Percentiles rank a stretch among this genome's conserved stretches.
Conservation (phyloP, 352 stramenopile species). For the Globisporangium rhizosaccharum region DNA sequence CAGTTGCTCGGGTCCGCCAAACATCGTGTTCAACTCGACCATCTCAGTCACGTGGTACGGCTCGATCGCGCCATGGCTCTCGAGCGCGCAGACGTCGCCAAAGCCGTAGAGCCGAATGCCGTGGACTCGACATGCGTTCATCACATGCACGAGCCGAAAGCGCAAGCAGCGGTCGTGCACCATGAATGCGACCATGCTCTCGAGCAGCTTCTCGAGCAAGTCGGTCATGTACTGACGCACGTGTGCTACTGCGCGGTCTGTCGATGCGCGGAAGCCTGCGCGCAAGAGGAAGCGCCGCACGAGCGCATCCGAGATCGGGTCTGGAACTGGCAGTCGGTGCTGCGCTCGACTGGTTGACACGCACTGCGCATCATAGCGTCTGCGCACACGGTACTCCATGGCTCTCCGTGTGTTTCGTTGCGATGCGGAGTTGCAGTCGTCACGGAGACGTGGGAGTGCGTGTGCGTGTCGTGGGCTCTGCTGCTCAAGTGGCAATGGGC, state of each 20-base stretch:
- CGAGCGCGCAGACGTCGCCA: conserved; percentile 64
- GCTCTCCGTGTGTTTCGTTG: neutral
- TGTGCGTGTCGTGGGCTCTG: neutral
- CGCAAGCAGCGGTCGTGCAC: conserved; percentile 33
- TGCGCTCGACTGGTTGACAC: neutral
- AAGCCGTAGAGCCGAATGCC: conserved; percentile 77
- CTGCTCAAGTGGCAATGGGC: neutral
- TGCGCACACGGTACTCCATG: conserved; percentile 46
- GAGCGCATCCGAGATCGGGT: conserved; percentile 30
- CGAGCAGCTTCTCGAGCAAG: conserved; percentile 53
- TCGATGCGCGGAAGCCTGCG: conserved; percentile 56
- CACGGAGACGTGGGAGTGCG: neutral
- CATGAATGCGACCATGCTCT: conserved; percentile 44
- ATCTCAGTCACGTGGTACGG: conserved; percentile 68
- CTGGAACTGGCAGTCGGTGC: too few relatives aligned
- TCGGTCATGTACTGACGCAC: conserved; percentile 42
- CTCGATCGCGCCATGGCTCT: conserved; percentile 14
- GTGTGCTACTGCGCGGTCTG: conserved; percentile 23
- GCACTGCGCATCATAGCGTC: conserved; percentile 20
- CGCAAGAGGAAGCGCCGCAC: conserved; percentile 69
- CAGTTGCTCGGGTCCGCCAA: conserved; percentile 15
- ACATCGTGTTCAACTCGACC: conserved; percentile 35
- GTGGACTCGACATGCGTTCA: conserved; percentile 53
- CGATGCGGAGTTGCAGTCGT: neutral
- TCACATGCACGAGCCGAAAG: conserved; percentile 59